Percentiles rank a stretch among this genome's conserved stretches.
Conservation (phyloP, 1,284 basidiomycete species). For the Golubevia sp. region DNA sequence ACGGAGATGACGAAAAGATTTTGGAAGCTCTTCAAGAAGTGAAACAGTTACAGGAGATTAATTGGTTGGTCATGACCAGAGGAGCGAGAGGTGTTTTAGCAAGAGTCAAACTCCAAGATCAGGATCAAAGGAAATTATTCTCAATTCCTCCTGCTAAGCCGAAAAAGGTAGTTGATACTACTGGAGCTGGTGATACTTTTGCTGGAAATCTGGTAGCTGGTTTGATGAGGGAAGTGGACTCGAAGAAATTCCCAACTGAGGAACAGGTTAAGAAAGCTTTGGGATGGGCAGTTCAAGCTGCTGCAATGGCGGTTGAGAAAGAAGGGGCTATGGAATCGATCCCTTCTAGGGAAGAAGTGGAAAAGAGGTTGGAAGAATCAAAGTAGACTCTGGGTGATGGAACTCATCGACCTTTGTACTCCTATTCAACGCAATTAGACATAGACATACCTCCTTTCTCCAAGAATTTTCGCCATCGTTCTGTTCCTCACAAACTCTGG, state of each 20-base stretch:
- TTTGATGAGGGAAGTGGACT: slow-evolving; percentile 28
- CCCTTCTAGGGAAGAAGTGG: slow-evolving; percentile 31
- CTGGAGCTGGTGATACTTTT: slow-evolving; percentile 59
- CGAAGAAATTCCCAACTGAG: neutral
- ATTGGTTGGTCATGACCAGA: slow-evolving; percentile 52
- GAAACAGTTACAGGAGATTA: slow-evolving; percentile 14
- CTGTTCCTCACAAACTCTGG: too few relatives aligned
- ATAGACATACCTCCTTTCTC: too few relatives aligned
- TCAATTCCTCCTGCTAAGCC: slow-evolving; percentile 23
- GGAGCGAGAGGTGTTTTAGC: slow-evolving; percentile 45
- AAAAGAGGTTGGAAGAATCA: slow-evolving; percentile 4
- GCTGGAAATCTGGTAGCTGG: slow-evolving; percentile 49
- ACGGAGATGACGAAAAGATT: slow-evolving; percentile 93
- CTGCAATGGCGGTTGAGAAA: slow-evolving; percentile 49
- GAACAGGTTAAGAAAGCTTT: slow-evolving; percentile 21
- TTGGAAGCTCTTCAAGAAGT: slow-evolving; percentile 93
- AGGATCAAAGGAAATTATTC: neutral
- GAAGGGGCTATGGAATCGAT: slow-evolving; percentile 57
- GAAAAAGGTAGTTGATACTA: slow-evolving; percentile 45
- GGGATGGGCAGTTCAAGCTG: slow-evolving; percentile 31
- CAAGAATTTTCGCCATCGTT: too few relatives aligned
- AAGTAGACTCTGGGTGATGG: too few relatives aligned
- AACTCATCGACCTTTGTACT: too few relatives aligned
- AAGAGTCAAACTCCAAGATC: slow-evolving; percentile 13
- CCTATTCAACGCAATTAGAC: too few relatives aligned